A percentile compares a stretch with the other conserved stretches of the same genome.
Evolutionary conservation across 768 basidiomycete genomes (phyloP).

Genomic region (Termitomyces sp.): DNA sequence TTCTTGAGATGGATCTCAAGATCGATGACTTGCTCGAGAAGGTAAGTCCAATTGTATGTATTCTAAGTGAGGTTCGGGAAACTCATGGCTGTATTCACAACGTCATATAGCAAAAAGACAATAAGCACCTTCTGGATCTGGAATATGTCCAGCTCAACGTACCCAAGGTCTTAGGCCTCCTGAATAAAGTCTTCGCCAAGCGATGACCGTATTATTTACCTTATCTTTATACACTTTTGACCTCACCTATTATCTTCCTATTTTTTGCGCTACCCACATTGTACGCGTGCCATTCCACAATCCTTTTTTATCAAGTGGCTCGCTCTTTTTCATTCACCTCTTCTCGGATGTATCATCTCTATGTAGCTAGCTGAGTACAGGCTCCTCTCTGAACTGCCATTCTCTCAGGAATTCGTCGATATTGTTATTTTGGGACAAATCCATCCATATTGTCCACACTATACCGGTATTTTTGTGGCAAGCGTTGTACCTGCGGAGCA

Average conservation of each 20-base stretch:
- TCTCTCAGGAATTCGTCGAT: conserved; percentile 4
- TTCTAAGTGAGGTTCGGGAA: not conserved
- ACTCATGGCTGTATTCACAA: not conserved
- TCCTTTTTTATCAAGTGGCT: conserved; percentile 13
- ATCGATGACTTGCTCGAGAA: conserved; percentile 98
- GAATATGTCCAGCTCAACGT: conserved; percentile 98
- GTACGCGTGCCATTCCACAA: conserved; percentile 7
- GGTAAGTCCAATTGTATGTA: conserved; percentile 41
- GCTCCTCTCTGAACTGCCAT: conserved; percentile 20
- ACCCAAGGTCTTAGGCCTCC: conserved; percentile 85
- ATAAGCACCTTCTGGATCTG: conserved; percentile 92
- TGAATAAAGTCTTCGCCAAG: conserved; percentile 93
- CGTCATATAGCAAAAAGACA: conserved; percentile 87
- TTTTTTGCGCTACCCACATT: conserved; percentile 18
- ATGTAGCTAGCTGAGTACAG: conserved; percentile 21
- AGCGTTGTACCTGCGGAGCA: too few relatives aligned
- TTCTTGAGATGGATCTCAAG: conserved; percentile 99
- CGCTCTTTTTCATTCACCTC: conserved; percentile 14
- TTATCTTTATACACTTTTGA: conserved; percentile 26
- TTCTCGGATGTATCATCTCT: conserved; percentile 33
- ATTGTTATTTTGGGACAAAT: not conserved
- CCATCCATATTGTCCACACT: too few relatives aligned
- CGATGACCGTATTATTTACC: conserved; percentile 45
- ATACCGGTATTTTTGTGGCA: too few relatives aligned
- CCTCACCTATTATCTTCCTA: conserved; percentile 15